Conservation (phyloP, 2,329 filamentous ascomycete species). For the Rutstroemia sp. region DNA sequence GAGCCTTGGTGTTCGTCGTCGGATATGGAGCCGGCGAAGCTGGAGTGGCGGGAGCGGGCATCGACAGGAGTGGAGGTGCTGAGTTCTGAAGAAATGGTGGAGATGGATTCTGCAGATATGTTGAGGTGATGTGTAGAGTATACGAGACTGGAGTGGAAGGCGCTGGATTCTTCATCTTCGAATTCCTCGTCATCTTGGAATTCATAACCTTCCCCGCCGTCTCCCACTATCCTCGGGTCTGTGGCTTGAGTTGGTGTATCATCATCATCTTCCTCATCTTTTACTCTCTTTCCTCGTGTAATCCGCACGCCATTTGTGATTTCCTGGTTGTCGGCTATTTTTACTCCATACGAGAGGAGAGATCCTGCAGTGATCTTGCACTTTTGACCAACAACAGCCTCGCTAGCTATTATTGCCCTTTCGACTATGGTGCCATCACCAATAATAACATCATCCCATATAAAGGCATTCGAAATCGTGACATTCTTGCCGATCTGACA, state of each 20-base stretch:
- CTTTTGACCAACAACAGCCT: slow-evolving; percentile 62
- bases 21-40: slow-evolving; percentile 67
- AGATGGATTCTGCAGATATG: slow-evolving; percentile 49
- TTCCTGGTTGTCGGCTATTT: slow-evolving; percentile 54
- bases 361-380: slow-evolving; percentile 65
- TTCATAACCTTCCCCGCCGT: slow-evolving; percentile 52
- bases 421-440: slow-evolving; percentile 66
- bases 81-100: slow-evolving; percentile 52
- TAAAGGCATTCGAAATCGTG: slow-evolving; percentile 67
- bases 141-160: slow-evolving; percentile 45
- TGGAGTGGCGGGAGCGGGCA: slow-evolving; percentile 54
- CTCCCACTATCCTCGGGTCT: slow-evolving; percentile 49
- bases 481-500: slow-evolving; percentile 86
- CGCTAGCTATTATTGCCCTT: slow-evolving; percentile 69
- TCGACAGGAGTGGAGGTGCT: slow-evolving; percentile 20
- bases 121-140: slow-evolving; percentile 31
- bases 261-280: slow-evolving; percentile 31
- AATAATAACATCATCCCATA: slow-evolving; percentile 80
- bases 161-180: slow-evolving; percentile 47
- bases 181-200: slow-evolving; percentile 54
- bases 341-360: slow-evolving; percentile 72
- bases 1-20: slow-evolving; percentile 42
- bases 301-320: slow-evolving; percentile 33
- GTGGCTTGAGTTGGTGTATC: slow-evolving; percentile 29
- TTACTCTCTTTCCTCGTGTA: slow-evolving; percentile 33